Base-by-base conservation (phyloP, 1,284 basidiomycete species). In the Hemileia vastatrix region DNA sequence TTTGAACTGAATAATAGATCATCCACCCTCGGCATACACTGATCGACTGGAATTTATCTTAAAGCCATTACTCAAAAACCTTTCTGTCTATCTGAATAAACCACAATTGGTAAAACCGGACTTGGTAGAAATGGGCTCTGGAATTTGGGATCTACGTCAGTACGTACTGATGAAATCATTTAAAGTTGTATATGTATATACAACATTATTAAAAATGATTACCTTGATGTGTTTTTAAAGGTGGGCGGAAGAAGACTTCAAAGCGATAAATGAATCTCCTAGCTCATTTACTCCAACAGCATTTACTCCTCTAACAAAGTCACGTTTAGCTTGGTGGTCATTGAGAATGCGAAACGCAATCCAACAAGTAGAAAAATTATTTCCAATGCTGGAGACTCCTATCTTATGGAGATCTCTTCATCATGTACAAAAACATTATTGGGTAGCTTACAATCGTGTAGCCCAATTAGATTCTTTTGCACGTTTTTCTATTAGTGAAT, bases 131-230 rank as follows among this genome's bases (percentile, higher is more conserved):
- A 27, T 61, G 6, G 24, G 21, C 4, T 19, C 27, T 0, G 58
- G 58, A 31, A 19, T 61, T n/a, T 61, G 58, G 58, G 58, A 61
- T 53, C n/a, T 61, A 1, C 24, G 58, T 2, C 58, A 61, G 45
- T n/a, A n/a, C n/a, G n/a, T n/a, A n/a, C n/a, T n/a, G n/a, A n/a
- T n/a, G n/a, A n/a, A n/a, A n/a, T n/a, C n/a, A n/a, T n/a, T n/a
- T n/a, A n/a, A n/a, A n/a, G n/a, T n/a, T n/a, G n/a, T n/a, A n/a
- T n/a, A n/a, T n/a, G n/a, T n/a, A n/a, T n/a, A n/a, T n/a, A n/a
- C n/a, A n/a, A n/a, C n/a, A n/a, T n/a, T n/a, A n/a, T n/a, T n/a
- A n/a, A n/a, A n/a, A n/a, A n/a, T n/a, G n/a, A n/a, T n/a, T n/a
- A n/a, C n/a, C n/a, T n/a, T n/a, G n/a, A n/a, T n/a, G n/a, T n/a